These are phyloP conservation scores for Linum tenue DNA, from an alignment of 345 rosid species.

Conservation along the genomic window DNA sequence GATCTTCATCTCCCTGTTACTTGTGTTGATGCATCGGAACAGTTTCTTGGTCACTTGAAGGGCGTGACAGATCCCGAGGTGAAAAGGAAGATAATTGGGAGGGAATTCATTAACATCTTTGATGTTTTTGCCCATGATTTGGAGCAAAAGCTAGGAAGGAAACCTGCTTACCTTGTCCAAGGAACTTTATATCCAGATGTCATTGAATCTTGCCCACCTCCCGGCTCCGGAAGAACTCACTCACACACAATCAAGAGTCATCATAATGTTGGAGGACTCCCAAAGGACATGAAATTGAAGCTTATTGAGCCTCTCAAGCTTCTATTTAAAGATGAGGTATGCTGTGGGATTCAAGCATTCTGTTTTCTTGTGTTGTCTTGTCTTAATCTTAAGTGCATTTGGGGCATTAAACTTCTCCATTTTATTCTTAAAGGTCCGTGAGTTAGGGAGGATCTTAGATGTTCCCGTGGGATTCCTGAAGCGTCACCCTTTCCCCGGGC, in stretches of 20 bases:
- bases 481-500: constrained; percentile 98
- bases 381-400: background rate
- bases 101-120: constrained; percentile 72
- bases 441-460: constrained; percentile 71
- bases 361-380: background rate
- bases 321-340: constrained; percentile 94
- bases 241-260: constrained; percentile 98
- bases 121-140: constrained; percentile 70
- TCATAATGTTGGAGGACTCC: constrained; percentile 98
- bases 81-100: constrained; percentile 91
- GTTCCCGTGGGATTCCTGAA: constrained; percentile 80
- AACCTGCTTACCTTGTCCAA: constrained; percentile 78
- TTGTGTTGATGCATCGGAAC: constrained; percentile 70
- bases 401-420: background rate
- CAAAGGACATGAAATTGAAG: constrained; percentile 92
- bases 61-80: constrained; percentile 87
- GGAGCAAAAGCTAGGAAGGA: constrained; percentile 70
- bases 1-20: constrained; percentile 88
- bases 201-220: constrained; percentile 98
- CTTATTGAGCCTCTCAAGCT: constrained; percentile 96
- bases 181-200: constrained; percentile 96
- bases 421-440: constrained; percentile 56
- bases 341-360: constrained; percentile 30
- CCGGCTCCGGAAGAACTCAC: constrained; percentile 80
- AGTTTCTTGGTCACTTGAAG: constrained; percentile 73